A percentile compares a stretch with the other conserved stretches of the same genome.
Conservation (phyloP, 2,329 filamentous ascomycete genomes). For the Pleurostoma richardsiae region DNA sequence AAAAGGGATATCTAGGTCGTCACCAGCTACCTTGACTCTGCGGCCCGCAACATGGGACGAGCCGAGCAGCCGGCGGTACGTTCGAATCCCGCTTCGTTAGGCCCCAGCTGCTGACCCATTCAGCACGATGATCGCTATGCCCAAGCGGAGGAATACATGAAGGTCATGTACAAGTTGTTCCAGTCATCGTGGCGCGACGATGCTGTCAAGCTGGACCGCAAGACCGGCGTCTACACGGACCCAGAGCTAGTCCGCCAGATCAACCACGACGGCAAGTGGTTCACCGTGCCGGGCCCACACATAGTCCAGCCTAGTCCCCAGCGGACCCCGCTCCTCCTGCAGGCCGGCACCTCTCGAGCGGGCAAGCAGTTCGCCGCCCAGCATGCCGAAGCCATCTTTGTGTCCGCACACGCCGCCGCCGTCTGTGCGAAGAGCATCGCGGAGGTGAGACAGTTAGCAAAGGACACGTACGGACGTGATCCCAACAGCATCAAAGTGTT, state of each 20-base stretch:
- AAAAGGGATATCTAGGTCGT: conserved; percentile 42
- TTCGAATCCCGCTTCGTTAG: conserved; percentile 31
- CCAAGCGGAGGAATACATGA: conserved; percentile 57
- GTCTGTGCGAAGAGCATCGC: conserved; percentile 57
- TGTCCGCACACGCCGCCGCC: conserved; percentile 58
- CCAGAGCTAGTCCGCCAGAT: conserved; percentile 56
- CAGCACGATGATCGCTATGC: conserved; percentile 58
- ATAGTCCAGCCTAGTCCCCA: conserved; percentile 63
- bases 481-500: conserved; percentile 61
- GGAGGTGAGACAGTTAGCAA: conserved; percentile 55
- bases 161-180: conserved; percentile 52
- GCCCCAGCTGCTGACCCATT: conserved; percentile 25
- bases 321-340: conserved; percentile 62
- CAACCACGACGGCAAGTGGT: conserved; percentile 55
- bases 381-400: conserved; percentile 68
- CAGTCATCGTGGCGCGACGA: conserved; percentile 49
- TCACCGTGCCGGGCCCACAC: conserved; percentile 51
- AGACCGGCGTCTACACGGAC: conserved; percentile 51
- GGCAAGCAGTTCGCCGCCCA: conserved; percentile 64
- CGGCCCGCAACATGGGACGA: conserved; percentile 57
- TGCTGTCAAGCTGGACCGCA: conserved; percentile 47
- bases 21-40: conserved; percentile 63
- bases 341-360: conserved; percentile 63
- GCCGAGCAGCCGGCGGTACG: conserved; percentile 41
- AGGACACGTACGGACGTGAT: conserved; percentile 48